A percentile compares a stretch with the other conserved stretches of the same genome.
These are phyloP conservation scores for Saccharum hybrid DNA, from an alignment of 202 grass and related monocot species.

Conservation along the genomic window DNA sequence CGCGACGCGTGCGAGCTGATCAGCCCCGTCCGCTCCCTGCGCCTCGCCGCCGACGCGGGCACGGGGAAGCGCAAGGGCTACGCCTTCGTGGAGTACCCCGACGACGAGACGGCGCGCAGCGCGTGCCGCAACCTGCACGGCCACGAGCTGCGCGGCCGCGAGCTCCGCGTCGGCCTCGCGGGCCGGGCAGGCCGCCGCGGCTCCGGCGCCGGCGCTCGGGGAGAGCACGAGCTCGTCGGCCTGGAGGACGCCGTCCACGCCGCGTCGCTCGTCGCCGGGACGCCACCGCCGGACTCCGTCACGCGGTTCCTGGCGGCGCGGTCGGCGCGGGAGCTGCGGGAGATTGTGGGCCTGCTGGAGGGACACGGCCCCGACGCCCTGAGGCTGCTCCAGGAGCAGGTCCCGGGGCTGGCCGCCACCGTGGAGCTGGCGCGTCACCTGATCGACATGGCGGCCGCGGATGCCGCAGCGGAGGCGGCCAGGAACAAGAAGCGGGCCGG, in stretches of 20 bases:
- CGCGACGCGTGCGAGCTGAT: conserved; percentile 15
- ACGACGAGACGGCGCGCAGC: conserved; percentile 57
- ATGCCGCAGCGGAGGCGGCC: neutral
- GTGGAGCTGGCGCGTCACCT: conserved; percentile 36
- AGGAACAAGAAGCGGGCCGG: conserved; percentile 26
- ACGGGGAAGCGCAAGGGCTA: conserved; percentile 47
- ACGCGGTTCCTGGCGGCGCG: conserved; percentile 30
- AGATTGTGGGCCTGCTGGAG: conserved; percentile 9
- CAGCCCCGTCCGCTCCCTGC: conserved; percentile 39
- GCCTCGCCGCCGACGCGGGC: conserved; percentile 35
- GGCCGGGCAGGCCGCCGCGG: neutral
- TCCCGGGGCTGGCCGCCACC: conserved; percentile 14
- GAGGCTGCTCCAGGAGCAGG: neutral
- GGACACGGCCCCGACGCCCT: neutral
- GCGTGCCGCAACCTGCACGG: conserved; percentile 50
- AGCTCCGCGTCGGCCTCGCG: conserved; percentile 47
- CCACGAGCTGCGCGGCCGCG: conserved; percentile 26
- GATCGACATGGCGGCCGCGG: conserved; percentile 42
- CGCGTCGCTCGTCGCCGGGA: conserved; percentile 41
- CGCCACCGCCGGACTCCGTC: neutral
- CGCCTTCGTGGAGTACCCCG: conserved; percentile 52
- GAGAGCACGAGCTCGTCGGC: conserved; percentile 32
- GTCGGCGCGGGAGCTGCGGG: conserved; percentile 28
- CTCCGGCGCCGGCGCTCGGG: neutral
- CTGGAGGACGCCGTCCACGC: conserved; percentile 54